Conservation (phyloP, 2,329 filamentous ascomycete species). For the Ophiostoma sp. region DNA sequence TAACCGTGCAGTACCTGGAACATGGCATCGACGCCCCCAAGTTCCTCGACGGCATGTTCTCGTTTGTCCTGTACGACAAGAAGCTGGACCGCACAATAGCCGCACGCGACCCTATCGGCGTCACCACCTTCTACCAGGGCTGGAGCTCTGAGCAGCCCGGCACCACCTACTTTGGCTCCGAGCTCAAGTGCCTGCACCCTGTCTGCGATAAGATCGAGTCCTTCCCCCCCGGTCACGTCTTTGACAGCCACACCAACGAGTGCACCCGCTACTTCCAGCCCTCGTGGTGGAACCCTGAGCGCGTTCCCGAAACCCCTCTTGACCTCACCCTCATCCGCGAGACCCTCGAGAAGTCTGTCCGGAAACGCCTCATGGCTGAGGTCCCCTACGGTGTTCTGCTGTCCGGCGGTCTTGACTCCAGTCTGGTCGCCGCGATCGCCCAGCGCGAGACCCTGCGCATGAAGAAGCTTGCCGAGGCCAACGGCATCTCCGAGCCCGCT, state of each 20-base stretch:
- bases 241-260: slow-evolving; percentile 85
- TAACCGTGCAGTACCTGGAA: slow-evolving; percentile 67
- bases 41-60: slow-evolving; percentile 98
- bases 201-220: slow-evolving; percentile 93
- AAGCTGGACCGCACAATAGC: slow-evolving; percentile 86
- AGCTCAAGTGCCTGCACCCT: slow-evolving; percentile 86
- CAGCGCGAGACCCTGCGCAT: slow-evolving; percentile 83
- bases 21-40: slow-evolving; percentile 88
- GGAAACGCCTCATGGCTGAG: slow-evolving; percentile 97
- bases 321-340: slow-evolving; percentile 78
- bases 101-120: slow-evolving; percentile 90
- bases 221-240: slow-evolving; percentile 93
- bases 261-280: slow-evolving; percentile 87
- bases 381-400: slow-evolving; percentile 95
- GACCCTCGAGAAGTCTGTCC: slow-evolving; percentile 81
- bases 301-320: slow-evolving; percentile 71
- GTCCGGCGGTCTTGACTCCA: slow-evolving; percentile 93
- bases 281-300: slow-evolving; percentile 80
- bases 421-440: slow-evolving; percentile 88
- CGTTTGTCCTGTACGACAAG: slow-evolving; percentile 97
- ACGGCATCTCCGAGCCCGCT: slow-evolving; percentile 43
- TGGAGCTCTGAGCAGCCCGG: slow-evolving; percentile 77
- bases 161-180: slow-evolving; percentile 91
- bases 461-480: slow-evolving; percentile 57
- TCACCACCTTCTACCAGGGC: slow-evolving; percentile 96